Percentiles rank a stretch among this genome's conserved stretches.
Evolutionary conservation across 192 early-diverging fungal genomes (phyloP).

Genomic region (Globomyces pollinis-pini): DNA sequence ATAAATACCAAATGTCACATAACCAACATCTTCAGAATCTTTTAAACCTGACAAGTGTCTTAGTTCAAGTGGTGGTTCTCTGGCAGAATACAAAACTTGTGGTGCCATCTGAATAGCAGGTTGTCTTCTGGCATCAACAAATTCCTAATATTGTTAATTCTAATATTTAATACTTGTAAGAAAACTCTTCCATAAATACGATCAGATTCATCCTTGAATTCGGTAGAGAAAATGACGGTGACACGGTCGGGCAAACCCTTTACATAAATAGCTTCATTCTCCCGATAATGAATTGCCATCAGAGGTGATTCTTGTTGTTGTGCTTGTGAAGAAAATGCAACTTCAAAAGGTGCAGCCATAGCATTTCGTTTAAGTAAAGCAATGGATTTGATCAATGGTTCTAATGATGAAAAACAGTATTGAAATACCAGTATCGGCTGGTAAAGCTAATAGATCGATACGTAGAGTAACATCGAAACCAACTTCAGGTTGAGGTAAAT

Average conservation of each 20-base stretch:
- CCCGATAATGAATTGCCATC: conserved; percentile 91
- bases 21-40: conserved; percentile 82
- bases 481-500: conserved; percentile 33
- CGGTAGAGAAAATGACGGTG: conserved; percentile 93
- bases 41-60: conserved; percentile 58
- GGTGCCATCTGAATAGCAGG: conserved; percentile 89
- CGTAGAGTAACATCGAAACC: conserved; percentile 74
- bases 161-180: conserved; percentile 72
- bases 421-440: conserved; percentile 62
- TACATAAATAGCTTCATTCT: conserved; percentile 89
- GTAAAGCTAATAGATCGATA: conserved; percentile 72
- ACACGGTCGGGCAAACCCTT: conserved; percentile 87
- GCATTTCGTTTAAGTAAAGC: conserved; percentile 90
- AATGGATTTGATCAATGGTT: conserved; percentile 70
- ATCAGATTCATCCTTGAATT: conserved; percentile 97
- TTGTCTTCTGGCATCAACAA: conserved; percentile 94
- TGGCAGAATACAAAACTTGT: conserved; percentile 84
- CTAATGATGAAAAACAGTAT: conserved; percentile 18
- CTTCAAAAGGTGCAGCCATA: conserved; percentile 86
- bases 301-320: conserved; percentile 66
- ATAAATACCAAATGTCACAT: conserved; percentile 89
- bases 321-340: conserved; percentile 76
- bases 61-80: conserved; percentile 93
- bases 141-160: conserved; percentile 62
- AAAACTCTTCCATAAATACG: conserved; percentile 93